phyloP scores from a whole-genome alignment of 177 flowering plant species.

The Tripterygium wilfordii region DNA sequence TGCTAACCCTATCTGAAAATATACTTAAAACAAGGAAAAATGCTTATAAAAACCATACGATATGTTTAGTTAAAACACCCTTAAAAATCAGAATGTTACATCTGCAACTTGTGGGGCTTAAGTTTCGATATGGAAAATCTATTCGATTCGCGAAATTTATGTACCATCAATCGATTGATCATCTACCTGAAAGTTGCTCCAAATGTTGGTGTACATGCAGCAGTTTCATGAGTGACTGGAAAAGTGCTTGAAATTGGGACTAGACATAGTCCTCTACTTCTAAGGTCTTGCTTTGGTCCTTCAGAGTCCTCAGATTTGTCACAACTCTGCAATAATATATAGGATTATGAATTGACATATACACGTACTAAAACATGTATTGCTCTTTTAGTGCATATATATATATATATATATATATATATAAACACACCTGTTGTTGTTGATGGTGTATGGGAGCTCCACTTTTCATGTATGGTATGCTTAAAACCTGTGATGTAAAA shows the following conservation, averaged over 20 bases:
- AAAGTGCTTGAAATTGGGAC: slow-evolving; percentile 82
- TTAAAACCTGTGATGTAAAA: slow-evolving; percentile 69
- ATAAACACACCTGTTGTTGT: slow-evolving; percentile 47
- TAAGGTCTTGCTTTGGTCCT: slow-evolving; percentile 55
- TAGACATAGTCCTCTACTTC: slow-evolving; percentile 82
- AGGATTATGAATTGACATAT: not conserved
- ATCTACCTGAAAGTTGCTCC: slow-evolving; percentile 71
- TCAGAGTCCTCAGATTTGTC: slow-evolving; percentile 54
- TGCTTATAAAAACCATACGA: no score
- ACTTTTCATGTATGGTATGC: slow-evolving; percentile 81
- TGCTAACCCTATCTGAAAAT: no score
- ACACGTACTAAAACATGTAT: not conserved
- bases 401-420: no score
- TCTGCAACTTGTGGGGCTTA: no score
- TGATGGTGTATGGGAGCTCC: slow-evolving; percentile 60
- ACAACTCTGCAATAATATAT: slow-evolving; percentile 29
- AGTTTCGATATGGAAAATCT: no score
- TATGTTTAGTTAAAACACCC: no score
- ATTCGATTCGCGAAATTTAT: no score
- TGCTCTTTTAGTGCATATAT: not conserved
- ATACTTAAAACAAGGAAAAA: no score
- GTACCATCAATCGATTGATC: no score
- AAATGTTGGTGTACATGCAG: slow-evolving; percentile 73
- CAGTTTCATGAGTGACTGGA: slow-evolving; percentile 54
- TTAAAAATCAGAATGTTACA: no score